Evolutionary conservation across 345 rosid genomes (phyloP).

Genomic region (Corymbia maculata): DNA sequence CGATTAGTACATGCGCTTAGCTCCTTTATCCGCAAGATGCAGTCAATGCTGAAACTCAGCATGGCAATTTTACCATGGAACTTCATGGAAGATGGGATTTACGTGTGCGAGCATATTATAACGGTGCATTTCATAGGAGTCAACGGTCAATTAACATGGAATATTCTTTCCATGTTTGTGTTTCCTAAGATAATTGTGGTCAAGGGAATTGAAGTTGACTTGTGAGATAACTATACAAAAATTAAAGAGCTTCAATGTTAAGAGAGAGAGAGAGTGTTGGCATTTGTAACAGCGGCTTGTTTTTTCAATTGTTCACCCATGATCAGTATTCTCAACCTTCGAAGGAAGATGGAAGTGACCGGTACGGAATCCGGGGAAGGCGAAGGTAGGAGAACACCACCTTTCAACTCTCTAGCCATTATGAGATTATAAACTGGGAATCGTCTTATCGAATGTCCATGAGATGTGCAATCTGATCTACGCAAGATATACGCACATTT

Average conservation of each 20-base stretch:
- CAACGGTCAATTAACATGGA: background rate
- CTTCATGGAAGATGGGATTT: background rate
- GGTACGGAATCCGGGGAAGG: fast-evolving
- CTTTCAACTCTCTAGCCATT: too few relatives aligned
- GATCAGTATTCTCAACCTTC: background rate
- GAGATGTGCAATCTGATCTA: too few relatives aligned
- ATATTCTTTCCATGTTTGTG: too few relatives aligned
- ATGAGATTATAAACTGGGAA: too few relatives aligned
- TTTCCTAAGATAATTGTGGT: background rate
- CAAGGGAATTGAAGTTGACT: background rate
- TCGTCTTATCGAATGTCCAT: too few relatives aligned
- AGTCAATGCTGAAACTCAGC: background rate
- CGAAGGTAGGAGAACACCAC: too few relatives aligned
- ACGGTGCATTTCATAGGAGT: background rate
- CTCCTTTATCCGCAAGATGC: background rate
- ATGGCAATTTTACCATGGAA: background rate
- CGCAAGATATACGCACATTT: too few relatives aligned
- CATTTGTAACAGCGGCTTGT: background rate
- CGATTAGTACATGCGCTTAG: background rate
- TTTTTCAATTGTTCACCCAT: background rate
- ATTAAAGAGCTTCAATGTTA: background rate
- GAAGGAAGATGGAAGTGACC: background rate
- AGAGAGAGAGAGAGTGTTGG: background rate
- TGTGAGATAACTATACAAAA: background rate
- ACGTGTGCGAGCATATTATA: too few relatives aligned